phyloP scores from a whole-genome alignment of 129 eudicot species.

The Rutidosis leptorrhynchoides region DNA sequence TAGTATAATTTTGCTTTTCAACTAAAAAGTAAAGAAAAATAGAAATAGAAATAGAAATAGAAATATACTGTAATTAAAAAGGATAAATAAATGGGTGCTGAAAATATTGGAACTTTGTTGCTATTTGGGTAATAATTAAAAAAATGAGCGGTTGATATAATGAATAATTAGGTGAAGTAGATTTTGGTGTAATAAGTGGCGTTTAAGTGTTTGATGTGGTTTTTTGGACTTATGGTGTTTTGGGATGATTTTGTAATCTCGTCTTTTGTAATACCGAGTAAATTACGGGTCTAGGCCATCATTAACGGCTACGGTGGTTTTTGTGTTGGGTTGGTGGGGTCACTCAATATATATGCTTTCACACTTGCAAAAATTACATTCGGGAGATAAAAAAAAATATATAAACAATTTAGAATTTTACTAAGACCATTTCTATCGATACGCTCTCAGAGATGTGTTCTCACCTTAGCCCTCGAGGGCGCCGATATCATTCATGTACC shows the following conservation, averaged over 20 bases:
- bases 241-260: not conserved
- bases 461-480: too few relatives aligned
- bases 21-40: too few relatives aligned
- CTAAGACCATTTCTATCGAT: too few relatives aligned
- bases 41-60: too few relatives aligned
- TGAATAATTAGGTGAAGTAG: slow-evolving; percentile 39
- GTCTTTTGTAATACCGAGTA: not conserved
- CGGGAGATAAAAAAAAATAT: not conserved
- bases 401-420: too few relatives aligned
- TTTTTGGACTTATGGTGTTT: not conserved
- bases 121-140: not conserved
- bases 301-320: slow-evolving; percentile 31
- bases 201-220: too few relatives aligned
- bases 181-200: slow-evolving; percentile 23
- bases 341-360: slow-evolving; percentile 19
- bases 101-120: slow-evolving; percentile 26
- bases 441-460: too few relatives aligned
- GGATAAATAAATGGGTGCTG: slow-evolving; percentile 24
- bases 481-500: too few relatives aligned
- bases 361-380: slow-evolving; percentile 3
- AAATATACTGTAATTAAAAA: slow-evolving; percentile 18
- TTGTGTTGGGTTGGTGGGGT: slow-evolving; percentile 29
- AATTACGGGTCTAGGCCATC: slow-evolving; percentile 27
- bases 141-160: slow-evolving; percentile 16
- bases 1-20: too few relatives aligned